Percentiles rank a stretch among this genome's conserved stretches.
phyloP scores from a whole-genome alignment of 2,329 filamentous ascomycete species.

The Ophiosphaerella herpotricha region DNA sequence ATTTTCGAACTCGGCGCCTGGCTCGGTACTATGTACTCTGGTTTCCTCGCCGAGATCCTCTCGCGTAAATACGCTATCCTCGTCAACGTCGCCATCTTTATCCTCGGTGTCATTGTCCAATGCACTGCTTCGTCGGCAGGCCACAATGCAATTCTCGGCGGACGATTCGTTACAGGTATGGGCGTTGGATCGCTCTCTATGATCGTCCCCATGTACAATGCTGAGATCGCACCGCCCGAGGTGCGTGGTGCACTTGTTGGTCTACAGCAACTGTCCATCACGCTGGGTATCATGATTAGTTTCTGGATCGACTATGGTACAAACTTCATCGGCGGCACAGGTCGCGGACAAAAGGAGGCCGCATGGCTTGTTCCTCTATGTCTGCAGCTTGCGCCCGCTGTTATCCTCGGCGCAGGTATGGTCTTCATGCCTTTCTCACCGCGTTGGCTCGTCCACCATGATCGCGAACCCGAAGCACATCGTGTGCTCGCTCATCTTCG shows the following conservation, averaged over 20 bases:
- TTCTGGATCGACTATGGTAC: conserved; percentile 49
- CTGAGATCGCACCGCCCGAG: conserved; percentile 59
- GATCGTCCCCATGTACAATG: conserved; percentile 62
- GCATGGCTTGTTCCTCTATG: conserved; percentile 76
- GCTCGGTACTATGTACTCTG: conserved; percentile 70
- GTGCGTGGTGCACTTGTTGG: conserved; percentile 67
- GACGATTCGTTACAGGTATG: conserved; percentile 74
- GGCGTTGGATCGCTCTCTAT: conserved; percentile 71
- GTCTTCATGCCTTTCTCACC: conserved; percentile 80
- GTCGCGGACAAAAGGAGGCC: conserved; percentile 63
- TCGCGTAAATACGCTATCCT: conserved; percentile 72
- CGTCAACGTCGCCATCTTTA: conserved; percentile 68
- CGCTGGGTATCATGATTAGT: conserved; percentile 66
- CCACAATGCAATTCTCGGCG: conserved; percentile 66
- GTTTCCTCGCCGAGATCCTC: conserved; percentile 69
- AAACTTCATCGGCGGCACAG: conserved; percentile 60
- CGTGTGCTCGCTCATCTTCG: conserved; percentile 67
- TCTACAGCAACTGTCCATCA: conserved; percentile 66
- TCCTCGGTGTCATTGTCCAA: conserved; percentile 71
- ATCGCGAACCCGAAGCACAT: conserved; percentile 69
- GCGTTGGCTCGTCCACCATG: conserved; percentile 73
- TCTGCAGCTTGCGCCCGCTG: conserved; percentile 69
- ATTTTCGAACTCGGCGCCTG: conserved; percentile 78
- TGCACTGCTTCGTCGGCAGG: conserved; percentile 59
- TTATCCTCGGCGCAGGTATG: conserved; percentile 71